Conservation (phyloP, 371 early-diverging fungal genomes). For the Mucor plumbeus region DNA sequence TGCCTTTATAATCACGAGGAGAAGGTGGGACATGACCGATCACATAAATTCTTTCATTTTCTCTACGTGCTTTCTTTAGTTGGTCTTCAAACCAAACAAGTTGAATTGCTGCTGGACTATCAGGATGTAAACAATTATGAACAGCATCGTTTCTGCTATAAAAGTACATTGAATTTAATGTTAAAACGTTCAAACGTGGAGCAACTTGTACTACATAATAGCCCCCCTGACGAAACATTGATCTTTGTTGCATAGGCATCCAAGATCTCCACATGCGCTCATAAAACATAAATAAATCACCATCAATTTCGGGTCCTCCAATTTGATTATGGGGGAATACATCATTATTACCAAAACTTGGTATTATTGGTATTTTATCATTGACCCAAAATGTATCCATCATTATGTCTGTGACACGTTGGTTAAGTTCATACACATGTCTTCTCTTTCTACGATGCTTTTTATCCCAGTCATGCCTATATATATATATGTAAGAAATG, state of each 20-base stretch:
- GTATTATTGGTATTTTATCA: constrained; percentile 57
- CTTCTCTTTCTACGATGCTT: constrained; percentile 61
- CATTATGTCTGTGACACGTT: constrained; percentile 42
- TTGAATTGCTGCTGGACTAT: constrained; percentile 70
- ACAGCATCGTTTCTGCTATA: constrained; percentile 71
- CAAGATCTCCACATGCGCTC: constrained; percentile 59
- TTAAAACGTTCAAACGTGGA: constrained; percentile 54
- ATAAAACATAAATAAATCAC: constrained; percentile 45
- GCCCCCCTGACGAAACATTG: constrained; percentile 69
- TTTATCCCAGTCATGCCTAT: constrained; percentile 79
- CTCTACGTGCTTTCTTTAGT: constrained; percentile 48
- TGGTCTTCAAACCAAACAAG: constrained; percentile 73
- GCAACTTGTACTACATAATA: constrained; percentile 68
- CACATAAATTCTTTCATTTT: constrained; percentile 53
- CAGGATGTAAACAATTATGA: constrained; percentile 59
- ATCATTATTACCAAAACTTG: constrained; percentile 85
- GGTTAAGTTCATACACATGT: constrained; percentile 60
- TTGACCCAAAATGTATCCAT: constrained; percentile 33
- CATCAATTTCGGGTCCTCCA: constrained; percentile 27
- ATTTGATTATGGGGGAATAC: constrained; percentile 74
- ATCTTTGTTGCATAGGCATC: constrained; percentile 63
- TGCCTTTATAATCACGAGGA: constrained; percentile 62
- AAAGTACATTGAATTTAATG: constrained; percentile 79
- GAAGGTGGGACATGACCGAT: constrained; percentile 83
- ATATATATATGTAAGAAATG: background rate